Conservation (phyloP, 2,329 filamentous ascomycete species). For the Aspergillus sp. region DNA sequence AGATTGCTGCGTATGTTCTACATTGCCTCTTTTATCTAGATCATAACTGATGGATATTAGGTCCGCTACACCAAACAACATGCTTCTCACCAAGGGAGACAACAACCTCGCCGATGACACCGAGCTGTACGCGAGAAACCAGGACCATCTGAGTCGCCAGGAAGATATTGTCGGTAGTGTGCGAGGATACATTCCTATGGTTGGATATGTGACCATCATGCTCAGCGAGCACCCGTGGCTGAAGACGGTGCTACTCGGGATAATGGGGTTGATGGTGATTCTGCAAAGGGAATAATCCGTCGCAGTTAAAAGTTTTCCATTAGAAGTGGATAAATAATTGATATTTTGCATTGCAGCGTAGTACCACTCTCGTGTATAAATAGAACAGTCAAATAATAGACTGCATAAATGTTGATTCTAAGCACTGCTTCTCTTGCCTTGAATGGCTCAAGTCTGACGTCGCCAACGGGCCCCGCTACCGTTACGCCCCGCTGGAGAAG, state of each 20-base stretch:
- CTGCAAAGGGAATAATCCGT: constrained; percentile 72
- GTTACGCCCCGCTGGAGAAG: no score
- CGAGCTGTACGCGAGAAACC: constrained; percentile 78
- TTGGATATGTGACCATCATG: constrained; percentile 95
- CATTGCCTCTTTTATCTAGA: neutral
- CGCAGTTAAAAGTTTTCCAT: neutral
- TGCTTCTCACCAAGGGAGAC: constrained; percentile 93
- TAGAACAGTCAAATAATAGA: no score
- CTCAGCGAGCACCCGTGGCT: constrained; percentile 94
- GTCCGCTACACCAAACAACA: constrained; percentile 24
- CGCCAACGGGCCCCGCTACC: neutral
- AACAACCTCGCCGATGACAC: constrained; percentile 94
- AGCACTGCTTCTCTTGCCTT: neutral
- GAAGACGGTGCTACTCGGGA: constrained; percentile 87
- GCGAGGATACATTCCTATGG: constrained; percentile 84
- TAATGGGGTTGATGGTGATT: constrained; percentile 93
- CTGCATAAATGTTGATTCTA: no score
- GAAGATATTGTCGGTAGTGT: constrained; percentile 93
- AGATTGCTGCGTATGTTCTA: constrained; percentile 23
- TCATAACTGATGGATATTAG: constrained; percentile 1
- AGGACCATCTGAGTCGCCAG: constrained; percentile 76
- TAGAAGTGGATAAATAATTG: neutral
- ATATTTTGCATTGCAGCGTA: neutral
- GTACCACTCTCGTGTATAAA: no score
- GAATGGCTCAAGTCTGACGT: constrained; percentile 6